Conservation (phyloP, 495 filamentous ascomycete species). For the Thermochaetoides thermophila region DNA sequence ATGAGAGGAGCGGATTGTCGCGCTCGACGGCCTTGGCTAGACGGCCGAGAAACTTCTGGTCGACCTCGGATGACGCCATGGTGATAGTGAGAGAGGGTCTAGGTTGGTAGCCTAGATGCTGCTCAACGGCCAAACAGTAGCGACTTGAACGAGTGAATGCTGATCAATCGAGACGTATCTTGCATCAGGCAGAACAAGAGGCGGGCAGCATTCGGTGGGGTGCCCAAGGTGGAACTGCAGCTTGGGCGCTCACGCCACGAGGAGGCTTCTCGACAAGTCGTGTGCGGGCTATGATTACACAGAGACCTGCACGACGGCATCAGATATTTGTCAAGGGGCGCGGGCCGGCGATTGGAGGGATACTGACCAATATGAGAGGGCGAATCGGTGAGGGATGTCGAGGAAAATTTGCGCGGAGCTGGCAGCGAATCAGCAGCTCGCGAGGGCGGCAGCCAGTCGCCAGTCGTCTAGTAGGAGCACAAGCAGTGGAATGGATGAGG, state of each 20-base stretch:
- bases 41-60: conserved; percentile 86
- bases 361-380: conserved; percentile 41
- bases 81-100: conserved; percentile 2
- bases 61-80: conserved; percentile 93
- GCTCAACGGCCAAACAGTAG: not conserved
- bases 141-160: conserved; percentile 18
- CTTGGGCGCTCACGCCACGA: conserved; percentile 1
- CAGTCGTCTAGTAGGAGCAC: conserved; percentile 10
- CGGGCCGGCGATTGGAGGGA: conserved; percentile 20
- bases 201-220: not conserved
- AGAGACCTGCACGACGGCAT: conserved; percentile 15
- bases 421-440: conserved; percentile 15
- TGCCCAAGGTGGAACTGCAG: not conserved
- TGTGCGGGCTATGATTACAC: conserved; percentile 19
- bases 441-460: no score
- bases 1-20: conserved; percentile 61
- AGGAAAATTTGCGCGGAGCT: conserved; percentile 21
- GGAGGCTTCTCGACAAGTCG: not conserved
- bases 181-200: conserved; percentile 6
- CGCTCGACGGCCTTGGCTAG: conserved; percentile 61
- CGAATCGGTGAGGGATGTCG: conserved; percentile 9
- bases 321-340: conserved; percentile 15
- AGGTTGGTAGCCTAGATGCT: not conserved
- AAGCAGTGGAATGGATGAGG: conserved; percentile 13
- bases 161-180: conserved; percentile 6